These are phyloP conservation scores for Pseudocercospora crystallina DNA, from an alignment of 2,329 filamentous ascomycete genomes.

Conservation along the genomic window DNA sequence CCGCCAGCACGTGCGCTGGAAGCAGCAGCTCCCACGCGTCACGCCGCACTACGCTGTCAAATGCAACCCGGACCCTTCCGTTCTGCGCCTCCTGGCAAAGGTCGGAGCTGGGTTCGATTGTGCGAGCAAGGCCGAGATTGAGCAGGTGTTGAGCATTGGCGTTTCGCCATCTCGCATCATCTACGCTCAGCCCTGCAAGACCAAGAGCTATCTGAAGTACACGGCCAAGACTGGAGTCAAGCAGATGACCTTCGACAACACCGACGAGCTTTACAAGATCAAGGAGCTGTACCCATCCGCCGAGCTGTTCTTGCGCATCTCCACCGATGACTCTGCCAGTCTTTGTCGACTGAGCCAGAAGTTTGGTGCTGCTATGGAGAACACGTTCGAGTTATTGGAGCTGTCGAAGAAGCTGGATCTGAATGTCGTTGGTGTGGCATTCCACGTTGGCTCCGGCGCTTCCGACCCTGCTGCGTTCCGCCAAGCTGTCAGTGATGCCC, in stretches of 20 bases:
- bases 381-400: conserved; percentile 71
- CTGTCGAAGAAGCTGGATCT: conserved; percentile 79
- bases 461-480: conserved; percentile 89
- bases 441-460: conserved; percentile 95
- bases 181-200: conserved; percentile 99
- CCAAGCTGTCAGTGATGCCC: conserved; percentile 87
- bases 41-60: conserved; percentile 99
- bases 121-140: conserved; percentile 95
- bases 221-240: conserved; percentile 81
- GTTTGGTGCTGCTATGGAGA: conserved; percentile 88
- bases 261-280: conserved; percentile 97
- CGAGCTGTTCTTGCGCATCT: conserved; percentile 89
- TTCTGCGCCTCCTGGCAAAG: conserved; percentile 81
- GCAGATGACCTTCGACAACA: conserved; percentile 99
- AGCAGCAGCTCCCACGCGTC: conserved; percentile 85
- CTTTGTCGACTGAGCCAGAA: conserved; percentile 95
- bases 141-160: conserved; percentile 80
- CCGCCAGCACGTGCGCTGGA: conserved; percentile 97
- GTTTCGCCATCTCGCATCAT: conserved; percentile 89
- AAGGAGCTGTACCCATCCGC: conserved; percentile 86
- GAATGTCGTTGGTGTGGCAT: conserved; percentile 93
- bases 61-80: conserved; percentile 91
- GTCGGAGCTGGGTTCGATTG: conserved; percentile 97
- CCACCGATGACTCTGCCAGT: conserved; percentile 93
- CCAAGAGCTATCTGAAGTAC: conserved; percentile 93